Evolutionary conservation across 208 protist species (phyloP).

Genomic region (Trypanosoma conorhini): DNA sequence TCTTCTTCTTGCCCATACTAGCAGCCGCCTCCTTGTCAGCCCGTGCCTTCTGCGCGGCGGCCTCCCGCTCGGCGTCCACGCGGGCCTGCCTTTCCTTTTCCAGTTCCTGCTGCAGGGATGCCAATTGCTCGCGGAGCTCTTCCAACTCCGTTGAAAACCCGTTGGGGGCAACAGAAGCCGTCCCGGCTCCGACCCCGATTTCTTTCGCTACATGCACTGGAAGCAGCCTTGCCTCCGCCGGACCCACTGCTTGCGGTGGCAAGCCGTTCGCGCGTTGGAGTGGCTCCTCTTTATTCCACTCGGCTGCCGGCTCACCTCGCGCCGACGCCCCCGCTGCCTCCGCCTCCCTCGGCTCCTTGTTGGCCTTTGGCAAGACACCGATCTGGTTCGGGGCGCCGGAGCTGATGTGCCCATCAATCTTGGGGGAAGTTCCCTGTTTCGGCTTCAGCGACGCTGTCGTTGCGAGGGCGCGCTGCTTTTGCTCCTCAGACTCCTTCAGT

Average conservation of each 20-base stretch:
- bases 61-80: constrained; percentile 23
- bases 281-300: not conserved
- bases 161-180: not conserved
- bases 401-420: not conserved
- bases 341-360: constrained; percentile 26
- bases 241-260: not conserved
- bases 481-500: constrained; percentile 27
- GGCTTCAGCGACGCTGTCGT: not conserved
- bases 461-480: not conserved
- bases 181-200: not conserved
- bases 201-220: not conserved
- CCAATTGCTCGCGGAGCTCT: constrained; percentile 1
- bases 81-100: constrained; percentile 8
- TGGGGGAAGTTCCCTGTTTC: not conserved
- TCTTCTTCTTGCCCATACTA: not conserved
- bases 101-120: constrained; percentile 10
- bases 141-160: not conserved
- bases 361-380: not conserved
- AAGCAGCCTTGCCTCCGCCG: not conserved
- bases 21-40: not conserved
- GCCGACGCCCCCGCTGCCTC: constrained; percentile 21
- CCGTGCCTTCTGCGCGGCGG: constrained; percentile 9
- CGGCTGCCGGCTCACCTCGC: not conserved
- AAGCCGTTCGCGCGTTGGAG: not conserved
- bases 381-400: not conserved